Conservation (phyloP, 2,329 filamentous ascomycete genomes). For the Sporothrix dimorphospora region DNA sequence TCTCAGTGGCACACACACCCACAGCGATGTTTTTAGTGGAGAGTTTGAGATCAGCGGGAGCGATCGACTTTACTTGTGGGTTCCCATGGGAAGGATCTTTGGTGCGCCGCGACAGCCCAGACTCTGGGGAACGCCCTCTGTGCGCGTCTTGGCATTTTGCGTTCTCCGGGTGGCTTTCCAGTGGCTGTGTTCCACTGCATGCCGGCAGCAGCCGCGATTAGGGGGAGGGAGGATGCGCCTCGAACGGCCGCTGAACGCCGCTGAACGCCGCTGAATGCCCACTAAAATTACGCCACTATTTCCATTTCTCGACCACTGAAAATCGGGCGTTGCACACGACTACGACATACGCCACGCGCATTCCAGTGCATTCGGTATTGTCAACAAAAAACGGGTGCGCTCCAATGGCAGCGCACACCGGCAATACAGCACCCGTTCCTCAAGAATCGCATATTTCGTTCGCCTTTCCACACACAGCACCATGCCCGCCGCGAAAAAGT, state of each 20-base stretch:
- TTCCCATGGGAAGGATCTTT: too few relatives aligned
- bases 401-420: background rate
- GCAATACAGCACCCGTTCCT: too few relatives aligned
- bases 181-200: background rate
- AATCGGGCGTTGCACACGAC: background rate
- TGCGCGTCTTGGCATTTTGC: constrained; percentile 11
- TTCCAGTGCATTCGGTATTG: background rate
- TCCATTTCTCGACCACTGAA: background rate
- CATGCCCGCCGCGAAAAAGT: background rate
- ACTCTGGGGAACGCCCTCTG: background rate
- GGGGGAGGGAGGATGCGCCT: too few relatives aligned
- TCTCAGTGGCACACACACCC: constrained; percentile 1
- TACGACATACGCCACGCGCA: background rate
- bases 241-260: too few relatives aligned
- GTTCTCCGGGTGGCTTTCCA: background rate
- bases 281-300: background rate
- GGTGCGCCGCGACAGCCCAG: too few relatives aligned
- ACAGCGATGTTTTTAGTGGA: background rate
- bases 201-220: background rate
- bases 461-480: background rate
- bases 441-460: background rate
- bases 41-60: constrained; percentile 6
- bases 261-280: background rate
- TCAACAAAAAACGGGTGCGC: background rate
- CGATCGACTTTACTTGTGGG: background rate